A percentile compares a stretch with the other conserved stretches of the same genome.
Conservation (phyloP, 768 basidiomycete genomes). For the Cystofilobasidium bisporidii region DNA sequence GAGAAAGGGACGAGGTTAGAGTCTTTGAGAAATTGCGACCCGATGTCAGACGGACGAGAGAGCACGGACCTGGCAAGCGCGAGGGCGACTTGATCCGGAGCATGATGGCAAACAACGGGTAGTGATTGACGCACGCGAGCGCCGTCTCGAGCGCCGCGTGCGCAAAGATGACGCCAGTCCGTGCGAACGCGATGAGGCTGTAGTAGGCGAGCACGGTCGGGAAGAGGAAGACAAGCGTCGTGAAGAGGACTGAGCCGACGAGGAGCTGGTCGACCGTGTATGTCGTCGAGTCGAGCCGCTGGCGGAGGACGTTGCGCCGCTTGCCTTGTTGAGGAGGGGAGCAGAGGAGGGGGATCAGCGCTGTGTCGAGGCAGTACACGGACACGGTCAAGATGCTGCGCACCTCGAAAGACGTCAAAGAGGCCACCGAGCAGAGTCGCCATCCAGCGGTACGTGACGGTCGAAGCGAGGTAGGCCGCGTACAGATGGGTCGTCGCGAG, state of each 20-base stretch:
- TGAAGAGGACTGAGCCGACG: slow-evolving; percentile 61
- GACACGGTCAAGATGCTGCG: slow-evolving; percentile 22
- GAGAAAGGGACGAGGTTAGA: no score
- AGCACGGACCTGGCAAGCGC: slow-evolving; percentile 60
- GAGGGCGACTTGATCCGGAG: slow-evolving; percentile 71
- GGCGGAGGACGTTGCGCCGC: slow-evolving; percentile 72
- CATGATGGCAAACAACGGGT: slow-evolving; percentile 82
- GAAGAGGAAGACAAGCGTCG: slow-evolving; percentile 39
- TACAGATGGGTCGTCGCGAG: slow-evolving; percentile 64
- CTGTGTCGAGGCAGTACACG: background rate
- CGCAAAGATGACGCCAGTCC: slow-evolving; percentile 49
- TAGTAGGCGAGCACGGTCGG: slow-evolving; percentile 82
- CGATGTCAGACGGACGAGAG: background rate
- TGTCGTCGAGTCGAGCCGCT: slow-evolving; percentile 78
- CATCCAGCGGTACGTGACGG: slow-evolving; percentile 54
- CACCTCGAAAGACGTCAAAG: slow-evolving; percentile 86
- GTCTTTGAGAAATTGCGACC: no score
- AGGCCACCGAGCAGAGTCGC: slow-evolving; percentile 55
- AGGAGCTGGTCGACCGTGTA: slow-evolving; percentile 89
- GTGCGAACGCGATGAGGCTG: slow-evolving; percentile 58
- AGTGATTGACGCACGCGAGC: slow-evolving; percentile 77
- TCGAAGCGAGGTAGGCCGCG: slow-evolving; percentile 57
- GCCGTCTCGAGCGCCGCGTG: slow-evolving; percentile 57
- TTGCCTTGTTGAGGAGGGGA: slow-evolving; percentile 52
- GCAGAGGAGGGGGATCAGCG: background rate